These are phyloP conservation scores for Urostyla sp. DNA, from an alignment of 73 alveolate species.

Conservation along the genomic window DNA sequence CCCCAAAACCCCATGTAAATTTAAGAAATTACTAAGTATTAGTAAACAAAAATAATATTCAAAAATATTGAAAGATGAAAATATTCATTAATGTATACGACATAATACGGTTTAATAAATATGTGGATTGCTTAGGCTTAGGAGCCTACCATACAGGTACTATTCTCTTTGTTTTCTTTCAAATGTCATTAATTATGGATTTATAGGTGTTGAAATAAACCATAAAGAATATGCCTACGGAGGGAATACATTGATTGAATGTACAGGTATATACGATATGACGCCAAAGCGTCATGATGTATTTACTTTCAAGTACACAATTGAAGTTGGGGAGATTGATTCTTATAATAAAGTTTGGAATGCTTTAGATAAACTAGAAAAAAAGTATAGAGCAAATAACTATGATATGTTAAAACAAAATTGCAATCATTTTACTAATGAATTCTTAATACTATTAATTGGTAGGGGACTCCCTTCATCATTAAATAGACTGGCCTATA, in stretches of 20 bases:
- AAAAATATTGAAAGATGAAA: slow-evolving; percentile 24
- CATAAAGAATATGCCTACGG: slow-evolving; percentile 58
- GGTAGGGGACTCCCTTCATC: slow-evolving; percentile 21
- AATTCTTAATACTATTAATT: neutral
- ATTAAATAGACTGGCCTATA: slow-evolving; percentile 24
- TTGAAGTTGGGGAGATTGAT: slow-evolving; percentile 36
- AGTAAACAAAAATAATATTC: too few species aligned
- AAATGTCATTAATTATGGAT: neutral
- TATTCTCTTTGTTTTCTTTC: neutral
- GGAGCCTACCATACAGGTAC: slow-evolving; percentile 48
- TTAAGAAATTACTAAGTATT: too few species aligned
- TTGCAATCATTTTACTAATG: slow-evolving; percentile 52
- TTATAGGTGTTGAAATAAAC: slow-evolving; percentile 38
- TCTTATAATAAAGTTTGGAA: slow-evolving; percentile 4
- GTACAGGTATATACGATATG: slow-evolving; percentile 52
- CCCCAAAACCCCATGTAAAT: too few species aligned
- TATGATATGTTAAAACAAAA: slow-evolving; percentile 48
- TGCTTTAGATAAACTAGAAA: slow-evolving; percentile 1
- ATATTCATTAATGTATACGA: slow-evolving; percentile 31
- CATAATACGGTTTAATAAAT: slow-evolving; percentile 18
- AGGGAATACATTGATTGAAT: slow-evolving; percentile 20
- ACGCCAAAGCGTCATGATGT: slow-evolving; percentile 44
- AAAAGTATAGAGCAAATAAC: slow-evolving; percentile 41
- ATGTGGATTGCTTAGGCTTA: slow-evolving; percentile 15
- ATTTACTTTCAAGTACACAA: slow-evolving; percentile 3